Conservation (phyloP, 2,329 filamentous ascomycete species). For the Zymoseptoria passerinii region DNA sequence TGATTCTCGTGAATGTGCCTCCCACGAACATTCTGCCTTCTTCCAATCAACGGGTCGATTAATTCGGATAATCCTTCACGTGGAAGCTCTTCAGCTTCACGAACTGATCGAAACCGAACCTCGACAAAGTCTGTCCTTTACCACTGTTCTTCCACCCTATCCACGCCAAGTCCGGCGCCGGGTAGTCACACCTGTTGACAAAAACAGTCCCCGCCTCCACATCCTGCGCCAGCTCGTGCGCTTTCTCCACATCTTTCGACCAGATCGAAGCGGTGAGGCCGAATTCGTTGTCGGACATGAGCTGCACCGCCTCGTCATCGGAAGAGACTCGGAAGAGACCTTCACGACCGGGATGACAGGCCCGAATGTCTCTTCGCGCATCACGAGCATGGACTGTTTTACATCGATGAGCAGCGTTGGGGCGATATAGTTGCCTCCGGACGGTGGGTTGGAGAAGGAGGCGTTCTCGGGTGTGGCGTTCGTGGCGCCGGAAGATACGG, state of each 20-base stretch:
- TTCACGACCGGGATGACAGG: conserved; percentile 87
- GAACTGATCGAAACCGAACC: conserved; percentile 89
- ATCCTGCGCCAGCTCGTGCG: conserved; percentile 65
- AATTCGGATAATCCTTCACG: conserved; percentile 65
- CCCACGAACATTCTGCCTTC: not conserved
- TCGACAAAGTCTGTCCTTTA: conserved; percentile 80
- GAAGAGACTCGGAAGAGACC: conserved; percentile 71
- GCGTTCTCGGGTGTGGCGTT: conserved; percentile 76
- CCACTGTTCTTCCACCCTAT: conserved; percentile 97
- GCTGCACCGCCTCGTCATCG: conserved; percentile 69
- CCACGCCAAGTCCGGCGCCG: conserved; percentile 57
- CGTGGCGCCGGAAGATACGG: conserved; percentile 71
- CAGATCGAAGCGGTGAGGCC: conserved; percentile 94
- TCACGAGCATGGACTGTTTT: conserved; percentile 74
- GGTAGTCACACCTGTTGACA: conserved; percentile 89
- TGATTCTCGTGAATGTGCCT: too few relatives aligned
- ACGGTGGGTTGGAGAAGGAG: conserved; percentile 62
- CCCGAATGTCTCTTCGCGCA: conserved; percentile 92
- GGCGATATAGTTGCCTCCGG: conserved; percentile 80
- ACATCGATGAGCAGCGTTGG: conserved; percentile 75
- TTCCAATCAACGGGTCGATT: not conserved
- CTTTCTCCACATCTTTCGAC: conserved; percentile 76
- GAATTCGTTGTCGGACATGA: conserved; percentile 95
- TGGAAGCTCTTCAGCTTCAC: conserved; percentile 95
- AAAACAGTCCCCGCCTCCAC: conserved; percentile 94